phyloP scores from a whole-genome alignment of 148 eudicot species.

The Arctostaphylos glauca region DNA sequence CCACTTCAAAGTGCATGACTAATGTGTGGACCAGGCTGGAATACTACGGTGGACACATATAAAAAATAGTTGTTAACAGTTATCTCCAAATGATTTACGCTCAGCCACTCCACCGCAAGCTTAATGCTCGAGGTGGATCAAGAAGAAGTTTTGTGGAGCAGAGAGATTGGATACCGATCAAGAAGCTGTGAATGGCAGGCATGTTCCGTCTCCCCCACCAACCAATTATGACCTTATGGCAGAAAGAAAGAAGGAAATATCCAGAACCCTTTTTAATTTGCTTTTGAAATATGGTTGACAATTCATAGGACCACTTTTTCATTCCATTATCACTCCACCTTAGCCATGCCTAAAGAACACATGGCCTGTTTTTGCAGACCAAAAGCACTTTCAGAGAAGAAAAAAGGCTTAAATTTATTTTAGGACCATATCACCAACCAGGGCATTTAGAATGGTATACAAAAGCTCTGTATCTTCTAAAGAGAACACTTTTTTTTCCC shows the following conservation, averaged over 20 bases:
- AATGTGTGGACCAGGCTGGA: too few relatives aligned
- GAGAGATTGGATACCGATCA: neutral
- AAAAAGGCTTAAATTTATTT: neutral
- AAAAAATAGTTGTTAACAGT: too few relatives aligned
- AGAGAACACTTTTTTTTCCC: neutral
- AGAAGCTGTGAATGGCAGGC: neutral
- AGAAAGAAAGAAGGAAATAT: neutral
- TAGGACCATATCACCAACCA: neutral
- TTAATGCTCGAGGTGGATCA: neutral
- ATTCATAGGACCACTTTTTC: conserved; percentile 12
- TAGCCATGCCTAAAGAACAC: neutral
- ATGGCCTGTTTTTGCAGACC: neutral
- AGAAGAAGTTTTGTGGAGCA: neutral
- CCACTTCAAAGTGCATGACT: too few relatives aligned
- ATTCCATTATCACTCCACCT: too few relatives aligned
- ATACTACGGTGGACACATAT: too few relatives aligned
- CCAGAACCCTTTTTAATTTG: neutral
- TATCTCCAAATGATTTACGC: too few relatives aligned
- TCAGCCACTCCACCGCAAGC: too few relatives aligned
- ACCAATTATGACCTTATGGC: neutral
- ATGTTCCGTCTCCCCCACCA: neutral
- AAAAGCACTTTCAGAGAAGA: neutral
- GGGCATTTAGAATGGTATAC: neutral
- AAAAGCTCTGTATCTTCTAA: neutral
- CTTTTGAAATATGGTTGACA: conserved; percentile 19